These are phyloP conservation scores for Colletotrichum phormii DNA, from an alignment of 2,329 filamentous ascomycete genomes.

Conservation along the genomic window DNA sequence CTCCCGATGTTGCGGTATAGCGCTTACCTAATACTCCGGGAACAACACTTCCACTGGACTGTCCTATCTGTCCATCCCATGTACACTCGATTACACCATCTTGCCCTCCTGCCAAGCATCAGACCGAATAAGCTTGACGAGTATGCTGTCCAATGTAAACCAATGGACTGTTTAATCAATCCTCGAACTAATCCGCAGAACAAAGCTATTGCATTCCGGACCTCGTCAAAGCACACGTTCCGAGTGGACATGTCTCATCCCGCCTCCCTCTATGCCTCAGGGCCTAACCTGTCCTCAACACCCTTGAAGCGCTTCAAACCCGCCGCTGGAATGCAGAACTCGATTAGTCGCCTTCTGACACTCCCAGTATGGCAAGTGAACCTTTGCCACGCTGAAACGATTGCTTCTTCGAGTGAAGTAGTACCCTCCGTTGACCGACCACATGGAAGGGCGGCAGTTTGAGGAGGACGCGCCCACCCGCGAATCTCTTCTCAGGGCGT, in stretches of 20 bases:
- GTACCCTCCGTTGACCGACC: conserved; percentile 8
- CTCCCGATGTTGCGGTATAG: background rate
- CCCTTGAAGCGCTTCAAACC: conserved; percentile 27
- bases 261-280: conserved; percentile 27
- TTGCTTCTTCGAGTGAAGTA: conserved; percentile 11
- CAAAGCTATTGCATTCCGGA: conserved; percentile 18
- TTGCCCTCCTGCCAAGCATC: background rate
- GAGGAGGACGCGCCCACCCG: conserved; percentile 19
- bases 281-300: background rate
- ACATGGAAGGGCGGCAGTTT: conserved; percentile 6
- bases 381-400: conserved; percentile 14
- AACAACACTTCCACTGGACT: background rate
- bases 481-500: conserved; percentile 31
- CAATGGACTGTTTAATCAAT: background rate
- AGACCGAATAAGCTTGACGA: background rate
- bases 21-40: background rate
- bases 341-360: conserved; percentile 8
- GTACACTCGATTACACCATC: background rate
- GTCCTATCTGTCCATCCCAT: background rate
- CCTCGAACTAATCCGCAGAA: background rate
- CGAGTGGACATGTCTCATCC: conserved; percentile 30
- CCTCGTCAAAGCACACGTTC: conserved; percentile 7
- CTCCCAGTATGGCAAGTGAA: conserved; percentile 15
- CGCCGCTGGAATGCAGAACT: conserved; percentile 27
- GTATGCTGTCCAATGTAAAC: background rate